Evolutionary conservation across 2,329 filamentous ascomycete species (phyloP), one percentile per base, ranked within the genome.

Genomic region (Paecilomyces dactylethromorphus): DNA sequence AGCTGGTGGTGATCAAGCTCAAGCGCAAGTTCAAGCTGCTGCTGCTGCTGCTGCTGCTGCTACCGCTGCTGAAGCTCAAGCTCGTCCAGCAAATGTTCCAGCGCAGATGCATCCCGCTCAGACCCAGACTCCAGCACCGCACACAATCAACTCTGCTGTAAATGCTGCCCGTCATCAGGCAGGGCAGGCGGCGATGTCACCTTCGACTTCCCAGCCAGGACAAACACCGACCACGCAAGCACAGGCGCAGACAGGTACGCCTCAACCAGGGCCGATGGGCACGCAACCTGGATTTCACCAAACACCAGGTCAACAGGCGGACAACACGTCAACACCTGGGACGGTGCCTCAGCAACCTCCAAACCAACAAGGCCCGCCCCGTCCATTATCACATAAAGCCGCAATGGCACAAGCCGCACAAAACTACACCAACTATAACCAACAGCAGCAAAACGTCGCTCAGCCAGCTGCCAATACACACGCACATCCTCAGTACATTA

Each of bases 141-240:
- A 81, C 60, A 79, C 78, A 1, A 78, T 81, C 50, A 80, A 76
- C 60, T 79, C 78, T 56, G 79, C 79, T 7, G 74, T 81, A 22
- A 77, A 73, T 62, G 76, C 77, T 29, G 76, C 76, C 18, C 70
- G 76, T 51, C 74, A 69, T 45, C 75, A 77, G 59, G 73, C 71
- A 32, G 70, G 69, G 15, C 71, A 74, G 59, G 66, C 69, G 49
- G 69, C 68, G 10, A 72, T 72, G 68, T 75, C 74, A 21, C 72
- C 74, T 26, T 66, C 71, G 13, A 69, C 67, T 26, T 68, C 70
- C 15, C 72, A 74, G 51, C 64, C 66, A 32, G 70, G 69, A 8
- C 73, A 74, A 54, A 60, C 66, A 26, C 64, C 70, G 22, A 57
- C 66, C n/a, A 55, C 66, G n/a, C 68, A 71, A 54, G 69, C 67